Evolutionary conservation across 495 filamentous ascomycete species (phyloP).

Genomic region (Cercophora scortea): DNA sequence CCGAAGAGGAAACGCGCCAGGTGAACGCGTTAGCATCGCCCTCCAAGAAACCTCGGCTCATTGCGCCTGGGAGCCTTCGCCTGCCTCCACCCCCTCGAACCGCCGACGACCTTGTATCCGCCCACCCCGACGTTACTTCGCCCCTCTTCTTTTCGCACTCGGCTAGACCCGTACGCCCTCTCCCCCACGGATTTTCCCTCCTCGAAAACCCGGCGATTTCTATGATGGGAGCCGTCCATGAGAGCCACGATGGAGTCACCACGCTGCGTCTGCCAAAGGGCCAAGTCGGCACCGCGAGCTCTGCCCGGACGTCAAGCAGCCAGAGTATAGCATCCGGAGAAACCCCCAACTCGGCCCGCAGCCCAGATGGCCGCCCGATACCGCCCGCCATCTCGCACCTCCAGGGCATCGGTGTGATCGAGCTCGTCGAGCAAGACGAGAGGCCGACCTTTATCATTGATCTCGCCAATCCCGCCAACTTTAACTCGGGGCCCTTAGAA

Average conservation of each 20-base stretch:
- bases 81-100: constrained; percentile 17
- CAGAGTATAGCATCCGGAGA: constrained; percentile 40
- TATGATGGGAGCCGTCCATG: constrained; percentile 50
- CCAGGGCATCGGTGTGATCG: constrained; percentile 49
- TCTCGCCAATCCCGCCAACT: constrained; percentile 45
- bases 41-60: constrained; percentile 16
- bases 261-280: constrained; percentile 58
- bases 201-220: constrained; percentile 42
- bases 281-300: constrained; percentile 13
- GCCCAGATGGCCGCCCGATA: constrained; percentile 33
- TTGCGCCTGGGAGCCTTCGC: constrained; percentile 17
- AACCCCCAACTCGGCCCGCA: constrained; percentile 22
- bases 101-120: constrained; percentile 17
- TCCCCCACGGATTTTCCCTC: constrained; percentile 47
- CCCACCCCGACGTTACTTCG: constrained; percentile 20
- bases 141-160: constrained; percentile 54
- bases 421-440: constrained; percentile 60
- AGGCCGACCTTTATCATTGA: constrained; percentile 64
- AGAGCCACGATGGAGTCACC: constrained; percentile 46
- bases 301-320: constrained; percentile 35
- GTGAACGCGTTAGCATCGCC: constrained; percentile 11
- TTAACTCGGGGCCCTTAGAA: constrained; percentile 40
- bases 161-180: constrained; percentile 32
- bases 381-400: constrained; percentile 40
- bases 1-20: constrained; percentile 3